A percentile compares a stretch with the other conserved stretches of the same genome.
Conservation (phyloP, 2,329 filamentous ascomycete genomes). For the Ampelomyces quisqualis region DNA sequence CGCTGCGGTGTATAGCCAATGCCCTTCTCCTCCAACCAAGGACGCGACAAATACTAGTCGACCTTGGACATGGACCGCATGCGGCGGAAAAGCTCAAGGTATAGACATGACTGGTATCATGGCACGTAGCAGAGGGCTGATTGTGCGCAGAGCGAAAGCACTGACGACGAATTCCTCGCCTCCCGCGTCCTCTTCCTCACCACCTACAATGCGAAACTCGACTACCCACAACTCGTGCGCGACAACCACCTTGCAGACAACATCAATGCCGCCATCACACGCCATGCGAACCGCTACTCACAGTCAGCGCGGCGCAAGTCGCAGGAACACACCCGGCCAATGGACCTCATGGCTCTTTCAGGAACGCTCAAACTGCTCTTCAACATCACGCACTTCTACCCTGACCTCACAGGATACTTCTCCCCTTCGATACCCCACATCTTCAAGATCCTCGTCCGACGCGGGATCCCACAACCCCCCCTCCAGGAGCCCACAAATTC, state of each 20-base stretch:
- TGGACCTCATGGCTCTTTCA: slow-evolving; percentile 75
- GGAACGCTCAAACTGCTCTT: slow-evolving; percentile 88
- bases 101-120: too few species aligned
- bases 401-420: slow-evolving; percentile 63
- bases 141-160: slow-evolving; percentile 66
- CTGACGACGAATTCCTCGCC: slow-evolving; percentile 82
- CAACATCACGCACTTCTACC: slow-evolving; percentile 78
- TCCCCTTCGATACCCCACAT: slow-evolving; percentile 68
- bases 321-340: slow-evolving; percentile 50
- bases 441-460: slow-evolving; percentile 65
- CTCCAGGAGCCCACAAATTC: slow-evolving; percentile 71
- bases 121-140: too few species aligned
- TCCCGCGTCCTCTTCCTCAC: slow-evolving; percentile 78
- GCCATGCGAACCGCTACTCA: slow-evolving; percentile 59
- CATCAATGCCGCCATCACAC: slow-evolving; percentile 67
- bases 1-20: slow-evolving; percentile 81
- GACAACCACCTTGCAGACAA: slow-evolving; percentile 66
- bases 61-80: slow-evolving; percentile 66
- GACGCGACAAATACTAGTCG: slow-evolving; percentile 71
- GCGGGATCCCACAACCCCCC: slow-evolving; percentile 62
- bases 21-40: slow-evolving; percentile 69
- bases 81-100: slow-evolving; percentile 69
- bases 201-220: slow-evolving; percentile 72
- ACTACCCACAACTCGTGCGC: slow-evolving; percentile 65
- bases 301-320: slow-evolving; percentile 30